phyloP scores from a whole-genome alignment of 2,329 filamentous ascomycete genomes.

The Sporothrix mexicana region DNA sequence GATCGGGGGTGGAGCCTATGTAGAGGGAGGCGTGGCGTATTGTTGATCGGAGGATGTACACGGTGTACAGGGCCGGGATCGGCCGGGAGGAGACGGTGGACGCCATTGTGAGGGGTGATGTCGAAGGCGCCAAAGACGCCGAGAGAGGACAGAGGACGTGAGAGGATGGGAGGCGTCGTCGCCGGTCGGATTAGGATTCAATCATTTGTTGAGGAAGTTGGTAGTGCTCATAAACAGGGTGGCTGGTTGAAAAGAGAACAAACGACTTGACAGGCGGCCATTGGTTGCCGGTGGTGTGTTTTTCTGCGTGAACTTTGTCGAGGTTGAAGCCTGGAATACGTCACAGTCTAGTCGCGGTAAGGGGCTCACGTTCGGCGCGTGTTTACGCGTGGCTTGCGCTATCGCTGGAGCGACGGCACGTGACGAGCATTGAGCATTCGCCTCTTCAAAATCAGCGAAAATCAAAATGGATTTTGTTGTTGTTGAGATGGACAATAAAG shows the following conservation, averaged over 20 bases:
- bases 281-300: background rate
- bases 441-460: background rate
- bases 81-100: slow-evolving; percentile 44
- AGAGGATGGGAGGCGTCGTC: background rate
- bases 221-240: background rate
- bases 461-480: no score
- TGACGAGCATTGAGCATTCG: background rate
- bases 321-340: background rate
- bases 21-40: slow-evolving; percentile 75
- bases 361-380: background rate
- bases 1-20: slow-evolving; percentile 90
- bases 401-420: slow-evolving; percentile 24
- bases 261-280: background rate
- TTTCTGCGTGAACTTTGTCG: background rate
- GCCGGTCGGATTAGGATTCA: background rate
- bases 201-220: background rate
- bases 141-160: background rate
- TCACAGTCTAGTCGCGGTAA: background rate
- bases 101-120: background rate
- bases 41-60: slow-evolving; percentile 88
- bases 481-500: no score
- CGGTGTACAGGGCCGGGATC: slow-evolving; percentile 89
- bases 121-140: background rate
- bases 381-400: slow-evolving; percentile 24
- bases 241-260: background rate